Evolutionary conservation across 208 protist genomes (phyloP), one percentile per base, ranked within the genome.

Genomic region (Wallacemonas rigidus): DNA sequence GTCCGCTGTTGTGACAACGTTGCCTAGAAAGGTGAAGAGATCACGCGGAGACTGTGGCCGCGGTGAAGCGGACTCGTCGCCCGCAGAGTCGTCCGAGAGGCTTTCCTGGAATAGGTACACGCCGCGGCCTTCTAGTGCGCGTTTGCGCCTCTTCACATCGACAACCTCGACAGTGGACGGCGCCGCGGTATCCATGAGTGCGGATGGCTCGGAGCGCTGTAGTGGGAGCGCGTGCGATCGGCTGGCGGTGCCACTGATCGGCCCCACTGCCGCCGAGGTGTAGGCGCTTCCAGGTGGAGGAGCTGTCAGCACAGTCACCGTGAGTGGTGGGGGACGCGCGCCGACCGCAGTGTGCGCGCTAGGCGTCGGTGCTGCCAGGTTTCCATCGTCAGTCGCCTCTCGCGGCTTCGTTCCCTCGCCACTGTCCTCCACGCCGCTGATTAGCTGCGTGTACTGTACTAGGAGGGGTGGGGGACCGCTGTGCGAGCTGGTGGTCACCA

Each of bases 1-100:
- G 53, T 65, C 60, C 41, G 60, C 60, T 9, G 60, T 65, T 12
- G 41, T 65, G 41, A 65, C 60, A 17, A 65, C 40, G 47, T 65
- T 65, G 60, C 60, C 60, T 12, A 65, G 60, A n/a, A 65, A 65
- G n/a, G 5, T 41, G 12, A 65, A 51, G 4, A 65, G 60, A 41
- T 50, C 43, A 15, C 36, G 0, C 50, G 56, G 36, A n/a, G 51
- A 62, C 36, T 6, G 56, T 9, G 56, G 35, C 36, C 26, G 14
- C 5, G 5, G 60, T 35, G 41, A 38, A 9, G 38, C 40, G 7
- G 9, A 38, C 7, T 65, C 60, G 38, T 51, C 60, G 36, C 15
- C 36, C 43, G 12, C 11, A 26, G 57, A 45, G 57, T 11, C 44
- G 39, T 62, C 56, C 1, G 60, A 65, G 8, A 4, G 5, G 39